Evolutionary conservation across 345 rosid species (phyloP).

Genomic region (Camelina sativa): DNA sequence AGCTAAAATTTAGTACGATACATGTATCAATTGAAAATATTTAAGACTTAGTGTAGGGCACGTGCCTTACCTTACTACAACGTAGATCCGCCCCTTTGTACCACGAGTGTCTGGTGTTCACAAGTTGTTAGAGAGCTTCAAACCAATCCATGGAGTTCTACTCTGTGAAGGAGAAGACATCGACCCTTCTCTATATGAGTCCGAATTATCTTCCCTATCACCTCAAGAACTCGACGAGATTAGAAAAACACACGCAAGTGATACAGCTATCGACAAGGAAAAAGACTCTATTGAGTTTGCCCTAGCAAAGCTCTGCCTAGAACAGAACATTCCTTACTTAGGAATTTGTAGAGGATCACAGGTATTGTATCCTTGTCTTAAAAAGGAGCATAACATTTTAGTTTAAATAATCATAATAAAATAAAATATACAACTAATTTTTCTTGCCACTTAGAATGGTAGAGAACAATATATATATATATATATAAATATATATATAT

Average conservation of each 20-base stretch:
- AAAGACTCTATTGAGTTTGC: slow-evolving; percentile 81
- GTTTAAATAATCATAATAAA: background rate
- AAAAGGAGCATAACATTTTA: background rate
- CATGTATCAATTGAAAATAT: no score
- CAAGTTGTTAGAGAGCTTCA: slow-evolving; percentile 73
- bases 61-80: no score
- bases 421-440: background rate
- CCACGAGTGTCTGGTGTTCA: slow-evolving; percentile 83
- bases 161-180: slow-evolving; percentile 95
- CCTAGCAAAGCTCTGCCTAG: slow-evolving; percentile 79
- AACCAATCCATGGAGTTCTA: slow-evolving; percentile 94
- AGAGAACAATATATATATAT: no score
- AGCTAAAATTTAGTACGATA: no score
- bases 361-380: slow-evolving; percentile 9
- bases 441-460: background rate
- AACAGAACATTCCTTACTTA: slow-evolving; percentile 76
- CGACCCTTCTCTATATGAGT: slow-evolving; percentile 75
- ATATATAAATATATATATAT: no score
- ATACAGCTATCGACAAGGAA: slow-evolving; percentile 74
- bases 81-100: no score
- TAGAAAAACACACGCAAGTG: slow-evolving; percentile 65
- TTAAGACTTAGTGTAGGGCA: no score
- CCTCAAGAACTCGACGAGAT: slow-evolving; percentile 73
- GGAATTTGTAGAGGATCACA: slow-evolving; percentile 88
- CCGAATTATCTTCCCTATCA: slow-evolving; percentile 55